phyloP scores from a whole-genome alignment of 2,329 filamentous ascomycete genomes.

The Penicillium sp. region DNA sequence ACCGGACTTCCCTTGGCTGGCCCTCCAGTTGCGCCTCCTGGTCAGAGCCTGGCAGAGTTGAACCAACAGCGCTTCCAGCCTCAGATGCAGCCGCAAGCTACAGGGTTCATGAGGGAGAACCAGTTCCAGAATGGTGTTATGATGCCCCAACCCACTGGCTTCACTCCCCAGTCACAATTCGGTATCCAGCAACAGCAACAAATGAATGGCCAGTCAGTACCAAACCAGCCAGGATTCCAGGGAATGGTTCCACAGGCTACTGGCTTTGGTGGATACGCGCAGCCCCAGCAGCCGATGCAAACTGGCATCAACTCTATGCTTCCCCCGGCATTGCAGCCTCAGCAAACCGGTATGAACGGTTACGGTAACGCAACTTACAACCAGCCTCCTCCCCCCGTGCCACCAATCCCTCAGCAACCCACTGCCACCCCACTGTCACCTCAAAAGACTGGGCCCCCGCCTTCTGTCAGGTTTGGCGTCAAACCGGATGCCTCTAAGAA shows the following conservation, averaged over 20 bases:
- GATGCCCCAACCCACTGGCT: slow-evolving; percentile 50
- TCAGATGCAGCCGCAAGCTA: slow-evolving; percentile 61
- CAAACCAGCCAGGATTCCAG: slow-evolving; percentile 47
- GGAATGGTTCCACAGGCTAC: slow-evolving; percentile 54
- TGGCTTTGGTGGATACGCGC: slow-evolving; percentile 50
- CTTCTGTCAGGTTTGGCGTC: slow-evolving; percentile 85
- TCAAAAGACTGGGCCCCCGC: slow-evolving; percentile 82
- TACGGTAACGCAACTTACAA: slow-evolving; percentile 48
- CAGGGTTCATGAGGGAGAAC: slow-evolving; percentile 54
- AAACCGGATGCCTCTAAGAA: slow-evolving; percentile 68
- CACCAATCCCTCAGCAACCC: slow-evolving; percentile 59
- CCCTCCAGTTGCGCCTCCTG: slow-evolving; percentile 64
- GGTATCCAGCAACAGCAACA: slow-evolving; percentile 46
- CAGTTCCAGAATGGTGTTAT: slow-evolving; percentile 42
- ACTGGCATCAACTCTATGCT: slow-evolving; percentile 54
- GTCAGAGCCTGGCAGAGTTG: slow-evolving; percentile 75
- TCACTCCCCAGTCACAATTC: slow-evolving; percentile 47
- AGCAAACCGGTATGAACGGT: slow-evolving; percentile 51
- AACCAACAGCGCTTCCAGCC: slow-evolving; percentile 65
- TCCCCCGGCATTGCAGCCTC: slow-evolving; percentile 52
- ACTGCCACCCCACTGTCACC: slow-evolving; percentile 65
- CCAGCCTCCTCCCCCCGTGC: slow-evolving; percentile 54
- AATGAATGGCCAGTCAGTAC: slow-evolving; percentile 12
- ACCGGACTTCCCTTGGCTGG: slow-evolving; percentile 66
- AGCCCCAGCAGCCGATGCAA: slow-evolving; percentile 51